Percentiles rank a stretch among this genome's conserved stretches.
Conservation (phyloP, 805 yeast species). For the Kuraishia cidri region DNA sequence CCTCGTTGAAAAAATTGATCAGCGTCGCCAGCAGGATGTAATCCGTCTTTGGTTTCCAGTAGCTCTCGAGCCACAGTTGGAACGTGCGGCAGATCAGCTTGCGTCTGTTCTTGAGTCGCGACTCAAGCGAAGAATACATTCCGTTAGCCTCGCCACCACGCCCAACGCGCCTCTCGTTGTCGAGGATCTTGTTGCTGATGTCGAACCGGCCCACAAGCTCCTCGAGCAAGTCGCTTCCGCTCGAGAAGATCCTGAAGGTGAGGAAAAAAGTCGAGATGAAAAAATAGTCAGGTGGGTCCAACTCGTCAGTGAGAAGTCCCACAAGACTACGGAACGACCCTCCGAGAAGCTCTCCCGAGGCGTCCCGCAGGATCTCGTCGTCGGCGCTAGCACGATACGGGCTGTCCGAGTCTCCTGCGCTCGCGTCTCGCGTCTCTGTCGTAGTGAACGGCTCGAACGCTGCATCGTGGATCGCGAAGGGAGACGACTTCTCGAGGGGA, state of each 20-base stretch:
- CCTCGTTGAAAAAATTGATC: constrained; percentile 75
- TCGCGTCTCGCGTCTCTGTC: constrained; percentile 1
- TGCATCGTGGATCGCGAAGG: constrained; percentile 16
- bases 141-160: constrained; percentile 20
- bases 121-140: constrained; percentile 27
- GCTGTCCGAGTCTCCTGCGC: constrained; percentile 3
- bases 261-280: constrained; percentile 68
- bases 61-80: constrained; percentile 83
- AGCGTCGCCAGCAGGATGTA: constrained; percentile 55
- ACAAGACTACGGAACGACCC: constrained; percentile 67
- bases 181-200: constrained; percentile 24
- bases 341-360: constrained; percentile 48
- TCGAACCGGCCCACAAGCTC: constrained; percentile 62
- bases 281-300: constrained; percentile 54
- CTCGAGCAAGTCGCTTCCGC: constrained; percentile 58
- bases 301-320: constrained; percentile 58
- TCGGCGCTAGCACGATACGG: constrained; percentile 7
- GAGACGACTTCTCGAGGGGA: constrained; percentile 10
- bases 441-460: constrained; percentile 10
- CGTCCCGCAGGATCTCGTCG: constrained; percentile 42
- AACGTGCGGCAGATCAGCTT: constrained; percentile 60
- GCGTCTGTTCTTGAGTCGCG: constrained; percentile 49
- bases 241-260: constrained; percentile 65
- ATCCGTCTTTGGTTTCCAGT: constrained; percentile 68
- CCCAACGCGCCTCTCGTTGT: constrained; percentile 14